Evolutionary conservation across 1,284 basidiomycete genomes (phyloP).

Genomic region (Microbotryum intermedium): DNA sequence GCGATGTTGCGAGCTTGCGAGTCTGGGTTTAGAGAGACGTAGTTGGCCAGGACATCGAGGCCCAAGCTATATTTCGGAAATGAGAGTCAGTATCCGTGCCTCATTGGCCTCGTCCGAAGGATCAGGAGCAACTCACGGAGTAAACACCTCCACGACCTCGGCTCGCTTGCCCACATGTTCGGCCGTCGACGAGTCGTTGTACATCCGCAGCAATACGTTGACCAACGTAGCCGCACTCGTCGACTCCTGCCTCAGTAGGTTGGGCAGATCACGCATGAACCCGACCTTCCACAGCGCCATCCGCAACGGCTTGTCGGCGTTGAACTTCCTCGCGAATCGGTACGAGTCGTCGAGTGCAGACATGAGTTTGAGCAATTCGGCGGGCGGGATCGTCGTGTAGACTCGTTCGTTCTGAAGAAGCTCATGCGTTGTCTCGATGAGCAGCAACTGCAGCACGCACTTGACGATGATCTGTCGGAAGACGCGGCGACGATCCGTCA

Average conservation of each 20-base stretch:
- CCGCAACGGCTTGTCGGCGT: constrained; percentile 94
- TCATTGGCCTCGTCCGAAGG: background rate
- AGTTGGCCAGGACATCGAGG: constrained; percentile 83
- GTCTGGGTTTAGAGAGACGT: constrained; percentile 78
- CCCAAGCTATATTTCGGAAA: constrained; percentile 53
- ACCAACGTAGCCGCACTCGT: constrained; percentile 92
- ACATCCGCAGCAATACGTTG: constrained; percentile 85
- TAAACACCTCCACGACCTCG: constrained; percentile 76
- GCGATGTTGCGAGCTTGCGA: constrained; percentile 90
- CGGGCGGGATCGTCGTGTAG: constrained; percentile 87
- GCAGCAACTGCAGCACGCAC: constrained; percentile 91
- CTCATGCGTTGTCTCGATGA: constrained; percentile 97
- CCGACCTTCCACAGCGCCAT: constrained; percentile 99
- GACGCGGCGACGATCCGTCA: constrained; percentile 63
- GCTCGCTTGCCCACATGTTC: constrained; percentile 72
- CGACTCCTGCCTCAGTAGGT: constrained; percentile 96
- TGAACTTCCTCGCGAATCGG: constrained; percentile 93
- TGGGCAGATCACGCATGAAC: constrained; percentile 99
- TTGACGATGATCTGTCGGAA: constrained; percentile 99
- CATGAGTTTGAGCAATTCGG: constrained; percentile 86
- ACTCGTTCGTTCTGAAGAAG: constrained; percentile 85
- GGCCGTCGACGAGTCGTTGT: constrained; percentile 68
- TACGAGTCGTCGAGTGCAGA: constrained; percentile 92
- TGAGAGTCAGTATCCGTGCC: background rate
- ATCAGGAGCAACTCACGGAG: constrained; percentile 61